Percentiles rank a stretch among this genome's conserved stretches.
These are phyloP conservation scores for Malassezia dermatis DNA, from an alignment of 1,284 basidiomycete species.

Conservation along the genomic window DNA sequence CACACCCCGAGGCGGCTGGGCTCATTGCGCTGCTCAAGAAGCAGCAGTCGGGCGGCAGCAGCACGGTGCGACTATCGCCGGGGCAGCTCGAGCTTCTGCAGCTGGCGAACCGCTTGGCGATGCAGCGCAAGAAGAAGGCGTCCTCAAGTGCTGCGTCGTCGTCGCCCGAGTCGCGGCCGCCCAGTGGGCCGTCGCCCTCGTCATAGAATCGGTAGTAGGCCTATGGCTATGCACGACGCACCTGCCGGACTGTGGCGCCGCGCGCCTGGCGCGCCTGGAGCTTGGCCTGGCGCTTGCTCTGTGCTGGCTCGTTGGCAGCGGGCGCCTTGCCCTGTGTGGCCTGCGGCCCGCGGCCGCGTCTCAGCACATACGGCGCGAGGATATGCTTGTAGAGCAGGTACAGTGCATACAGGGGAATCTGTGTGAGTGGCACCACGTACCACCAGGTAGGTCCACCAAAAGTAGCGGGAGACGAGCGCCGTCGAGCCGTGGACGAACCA, in stretches of 20 bases:
- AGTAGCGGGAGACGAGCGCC: slow-evolving; percentile 26
- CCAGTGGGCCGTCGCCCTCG: background rate
- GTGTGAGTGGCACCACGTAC: background rate
- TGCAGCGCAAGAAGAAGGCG: slow-evolving; percentile 24
- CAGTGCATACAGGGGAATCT: slow-evolving; percentile 47
- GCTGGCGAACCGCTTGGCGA: slow-evolving; percentile 39
- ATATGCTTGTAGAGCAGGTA: slow-evolving; percentile 40
- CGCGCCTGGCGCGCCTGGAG: slow-evolving; percentile 36
- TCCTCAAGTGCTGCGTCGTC: background rate
- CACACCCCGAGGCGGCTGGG: slow-evolving; percentile 40
- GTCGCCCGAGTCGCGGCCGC: background rate
- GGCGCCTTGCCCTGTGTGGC: slow-evolving; percentile 4
- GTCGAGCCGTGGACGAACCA: slow-evolving; percentile 47
- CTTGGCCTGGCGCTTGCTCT: slow-evolving; percentile 43
- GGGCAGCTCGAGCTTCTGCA: slow-evolving; percentile 41
- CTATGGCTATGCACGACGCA: slow-evolving; percentile 6
- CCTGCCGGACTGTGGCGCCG: slow-evolving; percentile 21
- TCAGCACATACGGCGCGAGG: slow-evolving; percentile 36
- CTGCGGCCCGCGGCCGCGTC: slow-evolving; percentile 26
- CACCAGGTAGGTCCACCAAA: slow-evolving; percentile 18
- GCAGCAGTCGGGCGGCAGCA: slow-evolving; percentile 29
- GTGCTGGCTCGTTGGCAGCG: background rate
- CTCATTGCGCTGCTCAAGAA: slow-evolving; percentile 39
- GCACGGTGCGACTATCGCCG: slow-evolving; percentile 36
- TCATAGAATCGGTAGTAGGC: background rate